Evolutionary conservation across 306 rosid genomes (phyloP).

Genomic region (Lupinus albus): DNA sequence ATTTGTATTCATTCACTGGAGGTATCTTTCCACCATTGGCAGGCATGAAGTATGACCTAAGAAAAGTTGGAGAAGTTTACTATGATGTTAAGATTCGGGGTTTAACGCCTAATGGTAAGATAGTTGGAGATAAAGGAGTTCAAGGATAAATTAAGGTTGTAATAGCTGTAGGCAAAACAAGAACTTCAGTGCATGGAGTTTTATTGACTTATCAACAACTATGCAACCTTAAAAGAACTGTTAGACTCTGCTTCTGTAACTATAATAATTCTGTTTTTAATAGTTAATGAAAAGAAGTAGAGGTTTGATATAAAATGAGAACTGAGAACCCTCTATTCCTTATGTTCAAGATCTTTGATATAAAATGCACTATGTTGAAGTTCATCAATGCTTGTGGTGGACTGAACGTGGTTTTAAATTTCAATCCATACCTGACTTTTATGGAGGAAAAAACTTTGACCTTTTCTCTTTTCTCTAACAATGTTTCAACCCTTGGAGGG

Average conservation of each 20-base stretch:
- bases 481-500: no score
- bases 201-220: slow-evolving; percentile 5
- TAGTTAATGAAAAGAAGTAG: slow-evolving; percentile 27
- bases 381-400: not conserved
- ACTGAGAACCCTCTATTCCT: slow-evolving; percentile 9
- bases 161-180: not conserved
- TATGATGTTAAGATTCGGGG: slow-evolving; percentile 96
- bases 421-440: no score
- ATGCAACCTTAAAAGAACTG: not conserved
- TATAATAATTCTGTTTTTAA: slow-evolving; percentile 22
- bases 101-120: slow-evolving; percentile 58
- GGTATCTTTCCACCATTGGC: slow-evolving; percentile 35
- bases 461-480: no score
- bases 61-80: slow-evolving; percentile 86
- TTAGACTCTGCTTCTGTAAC: slow-evolving; percentile 14
- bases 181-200: slow-evolving; percentile 15
- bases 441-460: no score
- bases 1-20: slow-evolving; percentile 9
- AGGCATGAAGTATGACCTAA: slow-evolving; percentile 96
- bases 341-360: slow-evolving; percentile 11
- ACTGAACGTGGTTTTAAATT: not conserved
- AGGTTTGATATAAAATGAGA: slow-evolving; percentile 2
- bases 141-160: slow-evolving; percentile 42
- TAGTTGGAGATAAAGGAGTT: slow-evolving; percentile 44
- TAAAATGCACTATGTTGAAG: not conserved